Base-by-base conservation (phyloP, 495 filamentous ascomycete species). In the Penicillium coprophilum region DNA sequence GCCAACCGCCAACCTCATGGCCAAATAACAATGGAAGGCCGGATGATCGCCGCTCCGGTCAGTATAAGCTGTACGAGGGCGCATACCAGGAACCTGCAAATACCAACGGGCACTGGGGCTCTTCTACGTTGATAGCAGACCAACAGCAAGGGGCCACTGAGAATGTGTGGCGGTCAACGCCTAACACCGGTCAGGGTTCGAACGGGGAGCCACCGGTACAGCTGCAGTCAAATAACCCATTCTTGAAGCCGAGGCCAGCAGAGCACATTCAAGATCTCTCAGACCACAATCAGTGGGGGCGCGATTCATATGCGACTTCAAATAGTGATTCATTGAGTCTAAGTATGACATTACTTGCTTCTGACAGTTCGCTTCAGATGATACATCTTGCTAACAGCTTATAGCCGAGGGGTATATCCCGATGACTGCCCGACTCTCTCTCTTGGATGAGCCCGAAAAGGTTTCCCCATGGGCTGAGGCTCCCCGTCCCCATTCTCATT, bases 201-300 rank as follows among this genome's bases (percentile, higher is more conserved):
- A 61, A 59, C 13, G 69, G 68, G 60, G 71, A 72, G 43, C 58
- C 64, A 1, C 64, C 72, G 0, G 58, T 68, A n/a, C 72, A 65
- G 36, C 59, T 78, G 12, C 73, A 69, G 34, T 77, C 76, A 8
- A 78, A 77, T 44, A 78, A 78, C 46, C 76, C 76, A 12, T 78
- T 78, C 46, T 38, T 77, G 50, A 76, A 75, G 34, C 53, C 69
- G 2, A 59, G 66, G 45, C 50, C 55, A 4, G 36, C 45, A 31
- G 46, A 68, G 4, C 50, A 60, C 9, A 55, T 64, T 3, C 53
- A 61, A 8, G 66, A 68, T 30, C 61, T 65, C 11, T 63, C 58
- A 57, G 67, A 66, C 28, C 53, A 13, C 21, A 57, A 63, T 13
- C 61, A 69, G 21, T 64, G 61, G 57, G 58, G 63, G 20, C 54